Evolutionary conservation across 331 rosid genomes (phyloP).

Genomic region (Stylosanthes scabra): DNA sequence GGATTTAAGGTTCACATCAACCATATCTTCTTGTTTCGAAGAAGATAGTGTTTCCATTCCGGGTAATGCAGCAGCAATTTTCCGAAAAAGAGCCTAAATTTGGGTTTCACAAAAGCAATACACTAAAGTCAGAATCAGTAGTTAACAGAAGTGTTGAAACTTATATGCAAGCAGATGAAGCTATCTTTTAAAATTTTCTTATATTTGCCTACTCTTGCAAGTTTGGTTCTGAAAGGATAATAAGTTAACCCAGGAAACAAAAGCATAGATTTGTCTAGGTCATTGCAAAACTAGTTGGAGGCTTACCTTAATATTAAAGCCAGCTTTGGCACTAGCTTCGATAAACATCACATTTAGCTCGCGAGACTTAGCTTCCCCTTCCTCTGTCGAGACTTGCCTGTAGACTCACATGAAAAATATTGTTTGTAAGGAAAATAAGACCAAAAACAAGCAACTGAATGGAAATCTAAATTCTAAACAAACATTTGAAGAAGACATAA

Average conservation of each 20-base stretch:
- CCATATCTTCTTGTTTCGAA: slow-evolving; percentile 98
- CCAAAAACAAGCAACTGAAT: slow-evolving; percentile 12
- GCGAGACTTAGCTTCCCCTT: slow-evolving; percentile 93
- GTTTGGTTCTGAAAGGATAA: slow-evolving; percentile 8
- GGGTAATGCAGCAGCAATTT: slow-evolving; percentile 98
- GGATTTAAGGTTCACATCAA: slow-evolving; percentile 96
- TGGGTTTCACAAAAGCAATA: slow-evolving; percentile 8
- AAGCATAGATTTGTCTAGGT: not conserved
- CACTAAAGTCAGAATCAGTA: slow-evolving; percentile 4
- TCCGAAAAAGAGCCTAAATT: slow-evolving; percentile 89
- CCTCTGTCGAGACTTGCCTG: slow-evolving; percentile 98
- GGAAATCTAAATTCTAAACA: not conserved
- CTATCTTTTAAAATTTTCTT: not conserved
- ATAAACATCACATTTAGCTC: slow-evolving; percentile 94
- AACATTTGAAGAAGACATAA: slow-evolving; percentile 5
- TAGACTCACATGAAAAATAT: slow-evolving; percentile 36
- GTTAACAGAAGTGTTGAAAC: not conserved
- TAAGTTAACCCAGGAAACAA: not conserved
- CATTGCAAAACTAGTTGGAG: not conserved
- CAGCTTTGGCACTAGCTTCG: slow-evolving; percentile 99
- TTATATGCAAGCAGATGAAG: slow-evolving; percentile 10
- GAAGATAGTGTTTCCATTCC: slow-evolving; percentile 99
- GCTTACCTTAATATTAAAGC: slow-evolving; percentile 91
- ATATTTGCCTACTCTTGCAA: slow-evolving; percentile 8
- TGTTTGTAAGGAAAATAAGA: slow-evolving; percentile 25